Conservation (phyloP, 768 basidiomycete genomes). For the Cyclocybe cylindracea region DNA sequence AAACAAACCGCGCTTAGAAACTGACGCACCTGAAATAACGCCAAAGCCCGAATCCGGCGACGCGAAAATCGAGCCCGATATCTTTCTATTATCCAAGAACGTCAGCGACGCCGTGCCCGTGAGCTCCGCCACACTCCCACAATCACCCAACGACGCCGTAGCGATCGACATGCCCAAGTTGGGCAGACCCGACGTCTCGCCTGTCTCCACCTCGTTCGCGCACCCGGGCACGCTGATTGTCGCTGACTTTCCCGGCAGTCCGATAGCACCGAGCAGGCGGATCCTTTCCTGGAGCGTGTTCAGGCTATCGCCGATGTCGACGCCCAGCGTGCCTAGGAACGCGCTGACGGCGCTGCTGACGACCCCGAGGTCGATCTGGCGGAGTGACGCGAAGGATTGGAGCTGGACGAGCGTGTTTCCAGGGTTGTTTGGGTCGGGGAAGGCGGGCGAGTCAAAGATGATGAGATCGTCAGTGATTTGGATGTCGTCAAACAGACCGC, state of each 20-base stretch:
- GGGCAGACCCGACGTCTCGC: slow-evolving; percentile 24
- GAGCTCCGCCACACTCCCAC: slow-evolving; percentile 17
- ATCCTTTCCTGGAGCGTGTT: slow-evolving; percentile 28
- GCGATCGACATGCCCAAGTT: slow-evolving; percentile 36
- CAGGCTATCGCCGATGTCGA: slow-evolving; percentile 30
- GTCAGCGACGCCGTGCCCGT: slow-evolving; percentile 18
- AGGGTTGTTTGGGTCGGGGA: slow-evolving; percentile 33
- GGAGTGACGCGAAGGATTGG: slow-evolving; percentile 37
- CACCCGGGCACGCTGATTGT: slow-evolving; percentile 34
- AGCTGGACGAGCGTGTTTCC: slow-evolving; percentile 31
- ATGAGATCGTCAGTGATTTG: slow-evolving; percentile 32
- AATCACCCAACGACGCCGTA: slow-evolving; percentile 32
- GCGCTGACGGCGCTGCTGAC: slow-evolving; percentile 20
- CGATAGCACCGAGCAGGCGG: slow-evolving; percentile 34
- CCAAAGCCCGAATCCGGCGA: slow-evolving; percentile 40
- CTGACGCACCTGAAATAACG: slow-evolving; percentile 40
- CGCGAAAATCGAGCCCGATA: slow-evolving; percentile 33
- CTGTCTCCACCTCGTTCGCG: slow-evolving; percentile 19
- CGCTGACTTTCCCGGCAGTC: slow-evolving; percentile 31
- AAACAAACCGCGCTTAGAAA: background rate
- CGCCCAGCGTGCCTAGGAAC: slow-evolving; percentile 25
- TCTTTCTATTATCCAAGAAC: slow-evolving; percentile 18
- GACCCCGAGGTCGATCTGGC: slow-evolving; percentile 24
- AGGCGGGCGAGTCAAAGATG: slow-evolving; percentile 41
- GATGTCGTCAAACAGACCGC: slow-evolving; percentile 17